phyloP scores from a whole-genome alignment of 805 yeast species.

The Blastobotrys peoriensis region DNA sequence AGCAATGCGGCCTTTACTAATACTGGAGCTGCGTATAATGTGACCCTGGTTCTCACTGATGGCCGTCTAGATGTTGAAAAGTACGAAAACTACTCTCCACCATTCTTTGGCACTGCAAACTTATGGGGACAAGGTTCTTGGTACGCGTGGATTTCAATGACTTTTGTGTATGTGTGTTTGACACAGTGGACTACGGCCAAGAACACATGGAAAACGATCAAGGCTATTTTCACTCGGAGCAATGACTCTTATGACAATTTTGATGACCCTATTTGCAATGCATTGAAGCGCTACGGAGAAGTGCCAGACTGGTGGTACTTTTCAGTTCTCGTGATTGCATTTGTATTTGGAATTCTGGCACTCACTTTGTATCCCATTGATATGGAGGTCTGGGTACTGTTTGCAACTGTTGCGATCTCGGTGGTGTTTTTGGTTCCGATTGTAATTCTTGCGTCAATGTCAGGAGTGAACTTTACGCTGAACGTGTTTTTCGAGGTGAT shows the following conservation, averaged over 20 bases:
- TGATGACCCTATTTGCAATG: slow-evolving; percentile 42
- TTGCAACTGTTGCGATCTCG: slow-evolving; percentile 50
- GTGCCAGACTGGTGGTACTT: slow-evolving; percentile 52
- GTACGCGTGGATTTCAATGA: slow-evolving; percentile 47
- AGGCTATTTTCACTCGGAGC: not conserved
- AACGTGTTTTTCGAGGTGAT: slow-evolving; percentile 57
- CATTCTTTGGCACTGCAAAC: slow-evolving; percentile 51
- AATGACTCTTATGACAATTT: too few relatives aligned
- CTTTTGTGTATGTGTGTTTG: slow-evolving; percentile 39
- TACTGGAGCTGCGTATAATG: slow-evolving; percentile 39
- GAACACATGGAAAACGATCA: slow-evolving; percentile 24
- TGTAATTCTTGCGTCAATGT: slow-evolving; percentile 53
- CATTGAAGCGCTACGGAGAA: slow-evolving; percentile 44
- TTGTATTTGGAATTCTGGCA: slow-evolving; percentile 38
- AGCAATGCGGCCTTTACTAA: slow-evolving; percentile 37
- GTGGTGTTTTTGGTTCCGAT: slow-evolving; percentile 57
- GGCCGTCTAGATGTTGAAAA: slow-evolving; percentile 39
- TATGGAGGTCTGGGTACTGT: slow-evolving; percentile 49
- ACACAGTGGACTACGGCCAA: slow-evolving; percentile 13
- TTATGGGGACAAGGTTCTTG: slow-evolving; percentile 47
- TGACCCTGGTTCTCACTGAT: slow-evolving; percentile 38
- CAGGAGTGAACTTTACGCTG: slow-evolving; percentile 53
- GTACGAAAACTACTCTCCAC: slow-evolving; percentile 47
- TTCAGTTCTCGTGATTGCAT: slow-evolving; percentile 37
- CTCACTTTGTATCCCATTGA: slow-evolving; percentile 41